Conservation (phyloP, 306 rosid species). For the Ammopiptanthus mongolicus region DNA sequence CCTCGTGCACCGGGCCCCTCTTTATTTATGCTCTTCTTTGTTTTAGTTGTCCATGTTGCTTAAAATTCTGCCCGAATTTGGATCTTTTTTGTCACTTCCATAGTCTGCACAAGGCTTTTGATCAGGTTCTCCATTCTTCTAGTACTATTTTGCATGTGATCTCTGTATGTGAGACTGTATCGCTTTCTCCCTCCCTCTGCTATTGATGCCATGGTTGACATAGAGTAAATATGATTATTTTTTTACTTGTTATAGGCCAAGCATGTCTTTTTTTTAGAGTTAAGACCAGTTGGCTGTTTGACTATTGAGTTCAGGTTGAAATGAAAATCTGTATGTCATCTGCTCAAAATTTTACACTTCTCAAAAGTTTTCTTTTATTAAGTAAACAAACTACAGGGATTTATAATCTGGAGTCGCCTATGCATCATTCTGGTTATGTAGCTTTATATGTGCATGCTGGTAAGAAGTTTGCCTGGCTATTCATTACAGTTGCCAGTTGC, state of each 20-base stretch:
- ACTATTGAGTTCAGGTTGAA: neutral
- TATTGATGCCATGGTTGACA: neutral
- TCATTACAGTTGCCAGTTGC: neutral
- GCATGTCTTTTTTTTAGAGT: neutral
- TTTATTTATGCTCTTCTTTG: neutral
- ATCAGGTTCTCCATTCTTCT: neutral
- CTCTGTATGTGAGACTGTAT: neutral
- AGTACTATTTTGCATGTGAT: neutral
- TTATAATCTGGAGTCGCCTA: neutral
- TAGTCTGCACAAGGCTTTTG: neutral
- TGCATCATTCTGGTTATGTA: constrained; percentile 9
- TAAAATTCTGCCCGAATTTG: neutral
- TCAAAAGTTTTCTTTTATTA: neutral
- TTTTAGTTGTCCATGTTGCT: neutral
- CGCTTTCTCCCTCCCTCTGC: neutral
- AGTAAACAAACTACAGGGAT: neutral
- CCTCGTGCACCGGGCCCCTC: no score
- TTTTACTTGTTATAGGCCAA: neutral
- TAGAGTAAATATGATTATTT: neutral
- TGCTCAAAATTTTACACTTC: neutral
- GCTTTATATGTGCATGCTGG: neutral
- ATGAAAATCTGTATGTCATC: neutral
- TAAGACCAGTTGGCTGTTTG: constrained; percentile 1
- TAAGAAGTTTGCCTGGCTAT: neutral
- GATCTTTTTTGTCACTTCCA: neutral